These are phyloP conservation scores for Mortierella sp. DNA, from an alignment of 371 early-diverging fungal genomes.

Conservation along the genomic window DNA sequence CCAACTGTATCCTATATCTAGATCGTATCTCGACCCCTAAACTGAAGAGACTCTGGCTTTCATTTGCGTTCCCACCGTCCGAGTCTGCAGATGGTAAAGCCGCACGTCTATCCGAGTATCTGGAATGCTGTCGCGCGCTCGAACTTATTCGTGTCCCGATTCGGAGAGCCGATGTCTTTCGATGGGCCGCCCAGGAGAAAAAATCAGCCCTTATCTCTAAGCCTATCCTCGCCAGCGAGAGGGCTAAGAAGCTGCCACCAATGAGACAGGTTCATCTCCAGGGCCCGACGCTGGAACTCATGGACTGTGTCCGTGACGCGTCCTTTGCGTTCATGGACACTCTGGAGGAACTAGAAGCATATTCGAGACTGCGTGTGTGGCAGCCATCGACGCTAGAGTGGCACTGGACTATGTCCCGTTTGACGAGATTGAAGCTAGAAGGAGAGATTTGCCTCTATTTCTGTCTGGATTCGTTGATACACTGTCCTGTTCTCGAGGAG, in stretches of 20 bases:
- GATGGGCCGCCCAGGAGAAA: constrained; percentile 36
- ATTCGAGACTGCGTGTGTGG: constrained; percentile 25
- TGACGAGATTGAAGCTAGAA: constrained; percentile 26
- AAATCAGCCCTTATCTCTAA: constrained; percentile 27
- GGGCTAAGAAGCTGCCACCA: constrained; percentile 21
- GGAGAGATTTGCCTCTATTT: constrained; percentile 42
- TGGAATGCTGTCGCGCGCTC: constrained; percentile 29
- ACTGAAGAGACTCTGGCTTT: constrained; percentile 25
- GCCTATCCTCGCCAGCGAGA: constrained; percentile 30
- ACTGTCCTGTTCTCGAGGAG: constrained; percentile 39
- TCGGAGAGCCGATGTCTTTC: constrained; percentile 29
- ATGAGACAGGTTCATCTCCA: constrained; percentile 29
- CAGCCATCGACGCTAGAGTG: constrained; percentile 34
- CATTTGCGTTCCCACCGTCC: constrained; percentile 18
- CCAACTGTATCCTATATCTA: constrained; percentile 22
- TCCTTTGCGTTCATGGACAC: constrained; percentile 45
- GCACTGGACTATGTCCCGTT: constrained; percentile 13
- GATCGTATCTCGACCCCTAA: constrained; percentile 6
- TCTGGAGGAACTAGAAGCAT: constrained; percentile 30
- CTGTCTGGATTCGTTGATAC: constrained; percentile 24
- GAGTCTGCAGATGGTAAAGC: constrained; percentile 11
- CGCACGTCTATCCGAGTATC: constrained; percentile 14
- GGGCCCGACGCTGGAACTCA: constrained; percentile 35
- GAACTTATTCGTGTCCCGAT: constrained; percentile 29
- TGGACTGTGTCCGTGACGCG: constrained; percentile 35